Base-by-base conservation (phyloP, 1,284 basidiomycete species). In the Cutaneotrichosporon cyanovorans region DNA sequence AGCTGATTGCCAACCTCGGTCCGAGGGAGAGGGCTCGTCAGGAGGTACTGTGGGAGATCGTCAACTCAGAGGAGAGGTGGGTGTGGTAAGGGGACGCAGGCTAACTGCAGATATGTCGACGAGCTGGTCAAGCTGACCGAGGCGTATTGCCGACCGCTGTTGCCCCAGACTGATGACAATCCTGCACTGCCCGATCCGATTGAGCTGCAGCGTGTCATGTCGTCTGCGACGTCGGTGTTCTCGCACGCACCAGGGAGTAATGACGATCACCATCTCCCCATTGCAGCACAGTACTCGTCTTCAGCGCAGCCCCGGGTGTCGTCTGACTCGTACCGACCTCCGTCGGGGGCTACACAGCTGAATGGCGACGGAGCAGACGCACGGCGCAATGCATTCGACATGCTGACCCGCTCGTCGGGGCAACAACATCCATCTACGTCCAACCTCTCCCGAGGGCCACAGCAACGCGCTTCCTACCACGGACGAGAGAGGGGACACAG, bases 31-130 rank as follows among this genome's bases (percentile, higher is more conserved):
- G 93, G 42, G 96, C 90, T 23, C 78, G 93, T 42, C 93, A 97
- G 68, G 93, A 98, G 74, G 93, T 97, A 3, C 72, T 98, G 28
- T 96, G 91, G 79, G 93, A 98, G 74, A 97, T 98, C 58, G 92
- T 98, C 38, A 86, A 87, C 33, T 91, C 87, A 60, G 93, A 97
- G 72, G 92, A 97, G 69, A 80, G 91, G 86, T 90, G 62, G 62
- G 78, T 78, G 25, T 36, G 32, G 42, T 8, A 16, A 33, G 10
- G 9, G 19, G 30, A 20, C n/a, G 16, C n/a, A 2, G 15, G 42
- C 50, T 46, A 25, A 45, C 44, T 15, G 8, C 65, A 92, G 91
- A 79, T 96, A 96, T 66, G 89, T 96, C 22, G 78, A 78, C 55
- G 91, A 96, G 61, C 78, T 96, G 8, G 73, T 83, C 60, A 88